Conservation (phyloP, 2,329 filamentous ascomycete genomes). For the Dactylellina leptospora region DNA sequence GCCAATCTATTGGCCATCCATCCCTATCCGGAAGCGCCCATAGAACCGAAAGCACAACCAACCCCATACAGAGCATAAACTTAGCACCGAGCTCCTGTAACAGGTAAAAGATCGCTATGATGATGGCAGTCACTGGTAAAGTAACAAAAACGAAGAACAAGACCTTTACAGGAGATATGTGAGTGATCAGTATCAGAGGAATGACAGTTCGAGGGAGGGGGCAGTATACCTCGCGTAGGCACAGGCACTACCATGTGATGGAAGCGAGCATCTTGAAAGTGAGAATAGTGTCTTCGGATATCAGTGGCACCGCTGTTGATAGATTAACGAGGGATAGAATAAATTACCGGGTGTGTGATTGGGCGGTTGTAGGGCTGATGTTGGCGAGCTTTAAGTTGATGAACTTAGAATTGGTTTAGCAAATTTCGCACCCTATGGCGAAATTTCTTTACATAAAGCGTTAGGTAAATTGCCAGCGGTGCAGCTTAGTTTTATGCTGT, state of each 20-base stretch:
- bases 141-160: conserved; percentile 27
- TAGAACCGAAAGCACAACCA: conserved; percentile 24
- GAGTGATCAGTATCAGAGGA: background rate
- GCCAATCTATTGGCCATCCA: conserved; percentile 7
- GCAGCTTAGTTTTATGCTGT: too few species aligned
- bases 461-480: too few species aligned
- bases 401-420: too few species aligned
- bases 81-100: conserved; percentile 25
- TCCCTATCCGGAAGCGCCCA: conserved; percentile 27
- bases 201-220: background rate
- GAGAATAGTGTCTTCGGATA: too few species aligned
- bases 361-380: too few species aligned
- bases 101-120: conserved; percentile 14
- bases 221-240: conserved; percentile 20
- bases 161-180: conserved; percentile 6
- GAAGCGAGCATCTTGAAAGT: conserved; percentile 14
- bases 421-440: too few species aligned
- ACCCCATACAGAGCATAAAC: conserved; percentile 29
- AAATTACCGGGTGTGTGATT: too few species aligned
- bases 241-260: conserved; percentile 17
- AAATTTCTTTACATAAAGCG: too few species aligned
- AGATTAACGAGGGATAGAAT: too few species aligned
- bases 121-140: conserved; percentile 10
- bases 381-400: too few species aligned
- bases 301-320: too few species aligned